Evolutionary conservation across 1,139 yeast genomes (phyloP).

Genomic region (Pichia sp.): DNA sequence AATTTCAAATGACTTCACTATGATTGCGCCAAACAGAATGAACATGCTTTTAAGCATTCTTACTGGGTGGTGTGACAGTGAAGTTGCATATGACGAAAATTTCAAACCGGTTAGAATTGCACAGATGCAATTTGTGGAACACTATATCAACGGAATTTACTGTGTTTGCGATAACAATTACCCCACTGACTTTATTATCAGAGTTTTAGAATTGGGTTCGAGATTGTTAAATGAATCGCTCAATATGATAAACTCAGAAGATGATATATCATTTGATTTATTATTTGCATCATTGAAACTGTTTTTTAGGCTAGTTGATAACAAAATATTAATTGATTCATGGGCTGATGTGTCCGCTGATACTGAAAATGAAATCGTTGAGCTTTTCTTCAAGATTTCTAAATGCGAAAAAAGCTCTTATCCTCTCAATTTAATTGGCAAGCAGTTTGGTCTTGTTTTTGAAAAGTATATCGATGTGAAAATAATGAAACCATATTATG

Average conservation of each 20-base stretch:
- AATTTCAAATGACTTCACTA: conserved; percentile 22
- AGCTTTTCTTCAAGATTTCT: conserved; percentile 27
- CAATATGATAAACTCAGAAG: conserved; percentile 29
- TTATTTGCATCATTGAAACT: conserved; percentile 41
- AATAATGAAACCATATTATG: conserved; percentile 13
- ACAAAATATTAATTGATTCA: conserved; percentile 22
- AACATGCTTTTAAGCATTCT: conserved; percentile 50
- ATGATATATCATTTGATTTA: conserved; percentile 26
- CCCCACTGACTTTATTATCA: conserved; percentile 25
- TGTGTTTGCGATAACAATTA: conserved; percentile 18
- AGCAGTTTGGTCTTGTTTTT: conserved; percentile 29
- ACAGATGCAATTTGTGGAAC: conserved; percentile 38
- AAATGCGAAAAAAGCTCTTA: conserved; percentile 22
- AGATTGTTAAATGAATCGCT: conserved; percentile 45
- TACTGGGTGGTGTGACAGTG: conserved; percentile 52
- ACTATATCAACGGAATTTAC: conserved; percentile 20
- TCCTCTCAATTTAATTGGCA: conserved; percentile 30
- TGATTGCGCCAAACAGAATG: conserved; percentile 52
- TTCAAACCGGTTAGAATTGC: conserved; percentile 46
- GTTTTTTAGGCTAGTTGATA: conserved; percentile 27
- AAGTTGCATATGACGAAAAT: conserved; percentile 47
- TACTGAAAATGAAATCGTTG: conserved; percentile 33
- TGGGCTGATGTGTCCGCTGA: conserved; percentile 28
- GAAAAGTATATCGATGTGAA: conserved; percentile 13
- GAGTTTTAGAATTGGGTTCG: conserved; percentile 29